These are phyloP conservation scores for Botryotinia narcissicola DNA, from an alignment of 2,329 filamentous ascomycete species.

Conservation along the genomic window DNA sequence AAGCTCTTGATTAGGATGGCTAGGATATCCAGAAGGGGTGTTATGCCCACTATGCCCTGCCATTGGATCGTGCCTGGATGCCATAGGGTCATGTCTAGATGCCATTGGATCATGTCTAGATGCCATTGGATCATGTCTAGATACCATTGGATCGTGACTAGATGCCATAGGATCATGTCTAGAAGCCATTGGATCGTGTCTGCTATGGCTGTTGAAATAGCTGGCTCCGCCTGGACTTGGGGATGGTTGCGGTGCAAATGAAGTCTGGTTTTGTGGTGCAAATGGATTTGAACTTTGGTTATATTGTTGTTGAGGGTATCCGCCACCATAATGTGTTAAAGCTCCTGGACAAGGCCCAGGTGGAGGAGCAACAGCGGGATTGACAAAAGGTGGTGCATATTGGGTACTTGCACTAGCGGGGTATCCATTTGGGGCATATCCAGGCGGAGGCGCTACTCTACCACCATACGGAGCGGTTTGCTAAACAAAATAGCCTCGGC, in stretches of 20 bases:
- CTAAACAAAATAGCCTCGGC: slow-evolving; percentile 40
- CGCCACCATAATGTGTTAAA: slow-evolving; percentile 36
- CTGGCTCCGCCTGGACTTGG: slow-evolving; percentile 34
- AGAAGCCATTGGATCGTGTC: slow-evolving; percentile 42
- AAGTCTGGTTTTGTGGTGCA: slow-evolving; percentile 26
- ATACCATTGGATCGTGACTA: slow-evolving; percentile 40
- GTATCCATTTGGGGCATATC: slow-evolving; percentile 36
- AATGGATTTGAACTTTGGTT: slow-evolving; percentile 21
- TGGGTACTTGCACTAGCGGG: slow-evolving; percentile 25
- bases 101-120: slow-evolving; percentile 41
- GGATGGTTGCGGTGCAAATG: slow-evolving; percentile 36
- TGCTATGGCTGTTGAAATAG: slow-evolving; percentile 33
- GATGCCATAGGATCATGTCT: slow-evolving; percentile 40
- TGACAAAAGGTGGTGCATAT: slow-evolving; percentile 36
- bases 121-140: slow-evolving; percentile 45
- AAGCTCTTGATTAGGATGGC: slow-evolving; percentile 34
- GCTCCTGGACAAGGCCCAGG: slow-evolving; percentile 30
- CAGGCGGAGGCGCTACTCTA: slow-evolving; percentile 30
- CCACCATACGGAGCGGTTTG: slow-evolving; percentile 33
- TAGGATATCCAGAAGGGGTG: slow-evolving; percentile 25
- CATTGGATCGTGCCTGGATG: slow-evolving; percentile 43
- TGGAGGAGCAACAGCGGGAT: slow-evolving; percentile 3
- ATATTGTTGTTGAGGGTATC: slow-evolving; percentile 28
- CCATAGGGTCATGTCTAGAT: slow-evolving; percentile 39
- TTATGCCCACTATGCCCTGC: slow-evolving; percentile 35